These are phyloP conservation scores for Nicotiana attenuata DNA, from an alignment of 257 asterid genomes.

Conservation along the genomic window DNA sequence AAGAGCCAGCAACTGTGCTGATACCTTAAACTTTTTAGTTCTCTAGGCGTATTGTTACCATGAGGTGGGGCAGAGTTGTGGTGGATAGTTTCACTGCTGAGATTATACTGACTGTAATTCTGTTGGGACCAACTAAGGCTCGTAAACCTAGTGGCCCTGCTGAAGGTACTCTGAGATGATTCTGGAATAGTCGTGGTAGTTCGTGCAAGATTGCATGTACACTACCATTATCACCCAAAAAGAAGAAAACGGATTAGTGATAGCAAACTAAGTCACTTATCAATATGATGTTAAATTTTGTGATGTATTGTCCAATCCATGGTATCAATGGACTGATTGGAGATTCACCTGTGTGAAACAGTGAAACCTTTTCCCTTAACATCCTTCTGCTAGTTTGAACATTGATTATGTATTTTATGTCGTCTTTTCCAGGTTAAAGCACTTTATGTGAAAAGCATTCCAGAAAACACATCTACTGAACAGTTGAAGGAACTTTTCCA, in stretches of 20 bases:
- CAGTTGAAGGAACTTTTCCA: constrained; percentile 76
- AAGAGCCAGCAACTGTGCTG: no score
- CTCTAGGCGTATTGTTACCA: no score
- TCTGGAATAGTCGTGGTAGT: background rate
- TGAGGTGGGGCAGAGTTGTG: background rate
- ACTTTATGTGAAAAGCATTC: constrained; percentile 87
- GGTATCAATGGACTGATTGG: background rate
- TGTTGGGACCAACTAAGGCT: background rate
- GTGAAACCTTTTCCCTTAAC: background rate
- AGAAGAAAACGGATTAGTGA: background rate
- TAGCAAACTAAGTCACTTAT: background rate
- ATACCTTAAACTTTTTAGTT: no score
- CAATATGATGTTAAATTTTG: background rate
- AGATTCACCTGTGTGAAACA: background rate
- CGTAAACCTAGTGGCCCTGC: background rate
- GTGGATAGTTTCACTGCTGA: background rate
- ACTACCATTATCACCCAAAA: background rate
- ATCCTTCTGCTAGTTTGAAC: background rate
- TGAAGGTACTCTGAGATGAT: background rate
- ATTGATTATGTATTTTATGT: background rate
- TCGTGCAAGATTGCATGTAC: background rate
- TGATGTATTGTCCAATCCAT: background rate
- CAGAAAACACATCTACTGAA: constrained; percentile 74
- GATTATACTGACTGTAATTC: background rate
- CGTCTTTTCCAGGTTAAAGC: constrained; percentile 75